Percentiles rank a stretch among this genome's conserved stretches.
Evolutionary conservation across 495 filamentous ascomycete genomes (phyloP).

Genomic region (Penicillium psychrofluorescens): DNA sequence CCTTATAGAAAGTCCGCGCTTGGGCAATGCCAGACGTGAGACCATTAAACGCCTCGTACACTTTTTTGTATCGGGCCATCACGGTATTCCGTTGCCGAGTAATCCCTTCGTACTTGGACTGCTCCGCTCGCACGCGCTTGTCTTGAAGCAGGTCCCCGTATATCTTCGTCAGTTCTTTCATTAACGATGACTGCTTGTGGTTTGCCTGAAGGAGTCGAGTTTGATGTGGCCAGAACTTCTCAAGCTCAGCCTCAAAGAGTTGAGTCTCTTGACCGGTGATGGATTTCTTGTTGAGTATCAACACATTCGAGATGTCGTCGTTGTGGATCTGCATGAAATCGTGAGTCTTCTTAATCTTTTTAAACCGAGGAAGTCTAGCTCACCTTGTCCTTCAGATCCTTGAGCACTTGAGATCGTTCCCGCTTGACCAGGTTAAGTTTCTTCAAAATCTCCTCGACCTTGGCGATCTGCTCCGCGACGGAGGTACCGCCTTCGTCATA

Average conservation of each 20-base stretch:
- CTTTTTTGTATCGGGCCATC: slow-evolving; percentile 80
- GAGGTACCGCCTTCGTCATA: slow-evolving; percentile 72
- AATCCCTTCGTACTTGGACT: slow-evolving; percentile 86
- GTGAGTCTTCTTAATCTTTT: not conserved
- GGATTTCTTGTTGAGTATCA: slow-evolving; percentile 95
- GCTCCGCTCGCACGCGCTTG: slow-evolving; percentile 86
- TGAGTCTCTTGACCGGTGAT: slow-evolving; percentile 76
- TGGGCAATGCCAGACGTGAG: slow-evolving; percentile 78
- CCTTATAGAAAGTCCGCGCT: slow-evolving; percentile 85
- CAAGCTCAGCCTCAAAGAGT: slow-evolving; percentile 87
- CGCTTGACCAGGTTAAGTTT: slow-evolving; percentile 87
- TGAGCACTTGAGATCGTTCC: slow-evolving; percentile 83
- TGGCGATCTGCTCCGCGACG: slow-evolving; percentile 82
- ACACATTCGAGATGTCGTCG: slow-evolving; percentile 93
- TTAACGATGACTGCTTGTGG: slow-evolving; percentile 85
- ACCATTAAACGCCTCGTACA: slow-evolving; percentile 88
- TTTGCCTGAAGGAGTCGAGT: slow-evolving; percentile 83
- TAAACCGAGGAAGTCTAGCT: slow-evolving; percentile 4
- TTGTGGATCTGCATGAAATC: slow-evolving; percentile 62
- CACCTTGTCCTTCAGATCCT: slow-evolving; percentile 96
- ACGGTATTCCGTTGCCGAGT: slow-evolving; percentile 76
- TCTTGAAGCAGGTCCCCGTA: slow-evolving; percentile 89
- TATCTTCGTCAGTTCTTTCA: slow-evolving; percentile 88
- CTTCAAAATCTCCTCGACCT: slow-evolving; percentile 86
- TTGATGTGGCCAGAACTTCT: slow-evolving; percentile 94